Conservation (phyloP, 2,329 filamentous ascomycete species). For the Aureobasidium uvarum region DNA sequence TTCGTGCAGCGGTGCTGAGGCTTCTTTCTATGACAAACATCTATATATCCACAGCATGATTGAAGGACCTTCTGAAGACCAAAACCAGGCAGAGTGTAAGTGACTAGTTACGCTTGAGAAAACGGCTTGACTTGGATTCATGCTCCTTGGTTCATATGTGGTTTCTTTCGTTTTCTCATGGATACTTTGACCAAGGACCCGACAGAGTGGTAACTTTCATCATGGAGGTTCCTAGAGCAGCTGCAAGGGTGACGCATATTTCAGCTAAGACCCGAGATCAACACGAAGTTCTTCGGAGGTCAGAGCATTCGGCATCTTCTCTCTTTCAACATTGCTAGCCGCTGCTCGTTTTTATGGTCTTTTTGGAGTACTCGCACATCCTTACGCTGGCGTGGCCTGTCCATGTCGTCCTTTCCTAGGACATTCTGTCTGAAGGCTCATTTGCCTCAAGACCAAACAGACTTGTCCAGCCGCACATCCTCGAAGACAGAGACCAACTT, state of each 20-base stretch:
- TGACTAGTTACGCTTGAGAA: background rate
- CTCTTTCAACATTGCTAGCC: background rate
- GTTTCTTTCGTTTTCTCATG: background rate
- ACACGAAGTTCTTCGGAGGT: conserved; percentile 12
- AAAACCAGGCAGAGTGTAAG: background rate
- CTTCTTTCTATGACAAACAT: background rate
- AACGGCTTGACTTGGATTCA: too few species aligned
- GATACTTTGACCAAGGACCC: background rate
- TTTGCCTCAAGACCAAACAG: background rate
- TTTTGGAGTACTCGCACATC: background rate
- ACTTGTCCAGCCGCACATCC: background rate
- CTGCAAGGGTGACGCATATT: conserved; percentile 15
- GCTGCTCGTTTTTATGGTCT: too few species aligned
- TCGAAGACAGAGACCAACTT: background rate
- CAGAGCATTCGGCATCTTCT: background rate
- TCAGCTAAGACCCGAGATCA: conserved; percentile 8
- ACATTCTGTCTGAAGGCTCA: background rate
- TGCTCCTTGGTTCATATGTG: background rate
- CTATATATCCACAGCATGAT: background rate
- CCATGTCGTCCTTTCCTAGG: background rate
- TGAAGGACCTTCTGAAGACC: background rate
- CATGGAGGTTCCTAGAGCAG: background rate
- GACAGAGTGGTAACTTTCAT: conserved; percentile 16
- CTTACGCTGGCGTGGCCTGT: background rate
- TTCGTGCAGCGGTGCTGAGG: background rate